A percentile compares a stretch with the other conserved stretches of the same genome.
These are phyloP conservation scores for Rhodotorula sp. DNA, from an alignment of 1,284 basidiomycete genomes.

Conservation along the genomic window DNA sequence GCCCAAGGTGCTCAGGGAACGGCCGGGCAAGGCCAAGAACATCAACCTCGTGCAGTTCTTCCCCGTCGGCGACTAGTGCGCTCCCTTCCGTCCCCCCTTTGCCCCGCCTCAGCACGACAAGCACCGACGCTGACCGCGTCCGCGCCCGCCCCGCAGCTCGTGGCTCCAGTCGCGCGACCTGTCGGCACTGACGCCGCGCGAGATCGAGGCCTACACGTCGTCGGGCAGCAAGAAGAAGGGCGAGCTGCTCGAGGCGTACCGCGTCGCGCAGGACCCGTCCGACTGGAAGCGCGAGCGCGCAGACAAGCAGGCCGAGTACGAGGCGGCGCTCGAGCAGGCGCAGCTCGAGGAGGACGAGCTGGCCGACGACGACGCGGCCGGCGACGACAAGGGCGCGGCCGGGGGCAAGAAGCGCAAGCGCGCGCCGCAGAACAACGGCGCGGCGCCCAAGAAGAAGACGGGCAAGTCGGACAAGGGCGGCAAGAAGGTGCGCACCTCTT, in stretches of 20 bases:
- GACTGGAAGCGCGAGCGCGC: slow-evolving; percentile 65
- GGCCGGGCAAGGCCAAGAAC: slow-evolving; percentile 67
- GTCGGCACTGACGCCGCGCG: slow-evolving; percentile 70
- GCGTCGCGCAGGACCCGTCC: slow-evolving; percentile 75
- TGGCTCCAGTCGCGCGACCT: slow-evolving; percentile 85
- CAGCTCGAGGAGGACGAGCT: slow-evolving; percentile 64
- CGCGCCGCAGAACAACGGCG: slow-evolving; percentile 35
- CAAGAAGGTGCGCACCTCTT: slow-evolving; percentile 9
- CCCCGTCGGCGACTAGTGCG: slow-evolving; percentile 87
- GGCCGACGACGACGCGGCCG: slow-evolving; percentile 63
- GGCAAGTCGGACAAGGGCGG: slow-evolving; percentile 4
- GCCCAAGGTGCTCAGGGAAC: slow-evolving; percentile 63
- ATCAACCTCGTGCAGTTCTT: slow-evolving; percentile 81
- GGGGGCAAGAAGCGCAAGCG: slow-evolving; percentile 60
- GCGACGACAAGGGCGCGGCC: slow-evolving; percentile 54
- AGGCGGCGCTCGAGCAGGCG: slow-evolving; percentile 53
- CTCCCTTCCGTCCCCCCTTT: slow-evolving; percentile 42
- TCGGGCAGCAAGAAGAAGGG: slow-evolving; percentile 67
- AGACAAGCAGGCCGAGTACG: slow-evolving; percentile 57
- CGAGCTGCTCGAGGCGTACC: slow-evolving; percentile 77
- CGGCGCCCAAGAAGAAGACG: slow-evolving; percentile 32
- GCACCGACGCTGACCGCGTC: neutral
- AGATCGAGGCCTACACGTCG: slow-evolving; percentile 79
- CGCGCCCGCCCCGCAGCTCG: slow-evolving; percentile 58
- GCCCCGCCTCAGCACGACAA: neutral